phyloP scores from a whole-genome alignment of 1,139 yeast species.

The Magnusiomyces clavatus region DNA sequence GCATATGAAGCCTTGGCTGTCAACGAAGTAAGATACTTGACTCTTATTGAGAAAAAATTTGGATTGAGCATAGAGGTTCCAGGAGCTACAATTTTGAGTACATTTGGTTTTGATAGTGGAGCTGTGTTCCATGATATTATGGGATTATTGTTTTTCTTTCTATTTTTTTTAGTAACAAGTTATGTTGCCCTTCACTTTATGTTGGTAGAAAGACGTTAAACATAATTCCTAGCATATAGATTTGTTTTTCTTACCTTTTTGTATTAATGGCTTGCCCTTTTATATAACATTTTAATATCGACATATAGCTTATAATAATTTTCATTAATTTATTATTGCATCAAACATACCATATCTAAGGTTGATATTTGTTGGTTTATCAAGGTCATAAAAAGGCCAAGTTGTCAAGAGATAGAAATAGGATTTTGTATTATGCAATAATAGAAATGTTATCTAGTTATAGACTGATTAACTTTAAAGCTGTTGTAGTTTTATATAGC shows the following conservation, averaged over 20 bases:
- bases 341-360: too few relatives aligned
- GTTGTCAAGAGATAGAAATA: too few relatives aligned
- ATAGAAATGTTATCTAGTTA: too few relatives aligned
- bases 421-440: too few relatives aligned
- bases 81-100: conserved; percentile 90
- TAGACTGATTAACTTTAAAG: too few relatives aligned
- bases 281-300: too few relatives aligned
- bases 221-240: background rate
- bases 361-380: too few relatives aligned
- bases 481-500: too few relatives aligned
- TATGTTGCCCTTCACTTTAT: conserved; percentile 64
- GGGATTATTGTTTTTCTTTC: conserved; percentile 40
- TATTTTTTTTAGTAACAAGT: conserved; percentile 54
- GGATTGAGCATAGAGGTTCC: conserved; percentile 97
- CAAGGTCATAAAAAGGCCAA: too few relatives aligned
- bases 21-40: conserved; percentile 86
- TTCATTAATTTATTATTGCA: too few relatives aligned
- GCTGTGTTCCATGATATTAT: conserved; percentile 62
- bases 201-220: conserved; percentile 60
- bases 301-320: too few relatives aligned
- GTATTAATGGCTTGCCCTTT: too few relatives aligned
- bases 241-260: background rate
- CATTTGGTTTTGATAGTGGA: conserved; percentile 85
- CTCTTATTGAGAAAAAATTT: conserved; percentile 77
- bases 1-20: conserved; percentile 90